phyloP scores from a whole-genome alignment of 805 yeast species.

The Metschnikowia drakensbergensis region DNA sequence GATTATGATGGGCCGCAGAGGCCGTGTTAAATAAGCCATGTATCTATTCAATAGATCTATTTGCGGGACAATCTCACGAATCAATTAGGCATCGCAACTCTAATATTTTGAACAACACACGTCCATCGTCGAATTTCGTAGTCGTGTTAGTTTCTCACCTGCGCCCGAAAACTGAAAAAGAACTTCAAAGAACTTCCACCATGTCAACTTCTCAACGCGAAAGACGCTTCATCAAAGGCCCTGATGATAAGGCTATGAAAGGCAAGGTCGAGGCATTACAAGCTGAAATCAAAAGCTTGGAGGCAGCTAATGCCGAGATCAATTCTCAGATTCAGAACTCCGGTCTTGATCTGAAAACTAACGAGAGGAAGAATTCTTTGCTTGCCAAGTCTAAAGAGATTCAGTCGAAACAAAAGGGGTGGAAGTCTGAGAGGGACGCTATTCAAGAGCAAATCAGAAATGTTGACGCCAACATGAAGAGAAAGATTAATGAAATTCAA shows the following conservation, averaged over 20 bases:
- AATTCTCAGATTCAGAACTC: conserved; percentile 49
- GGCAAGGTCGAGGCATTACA: conserved; percentile 51
- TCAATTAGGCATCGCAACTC: neutral
- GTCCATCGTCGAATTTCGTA: conserved; percentile 7
- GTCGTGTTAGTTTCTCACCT: conserved; percentile 6
- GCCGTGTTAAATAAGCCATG: too few species aligned
- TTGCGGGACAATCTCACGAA: too few species aligned
- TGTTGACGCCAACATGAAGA: conserved; percentile 66
- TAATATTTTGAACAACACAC: conserved; percentile 1
- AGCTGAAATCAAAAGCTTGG: conserved; percentile 61
- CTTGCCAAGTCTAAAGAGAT: conserved; percentile 38
- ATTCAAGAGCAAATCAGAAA: conserved; percentile 69
- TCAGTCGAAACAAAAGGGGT: conserved; percentile 44
- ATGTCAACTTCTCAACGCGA: conserved; percentile 22
- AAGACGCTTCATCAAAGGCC: conserved; percentile 65
- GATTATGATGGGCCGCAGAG: too few species aligned
- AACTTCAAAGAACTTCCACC: neutral
- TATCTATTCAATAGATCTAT: too few species aligned
- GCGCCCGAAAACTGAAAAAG: neutral
- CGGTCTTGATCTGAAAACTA: conserved; percentile 29
- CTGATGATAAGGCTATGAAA: conserved; percentile 65
- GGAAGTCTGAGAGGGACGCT: conserved; percentile 45
- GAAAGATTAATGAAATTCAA: conserved; percentile 71
- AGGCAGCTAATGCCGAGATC: conserved; percentile 48
- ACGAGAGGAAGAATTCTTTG: conserved; percentile 32